Conservation (phyloP, 345 rosid species). For the Kernera saxatilis region DNA sequence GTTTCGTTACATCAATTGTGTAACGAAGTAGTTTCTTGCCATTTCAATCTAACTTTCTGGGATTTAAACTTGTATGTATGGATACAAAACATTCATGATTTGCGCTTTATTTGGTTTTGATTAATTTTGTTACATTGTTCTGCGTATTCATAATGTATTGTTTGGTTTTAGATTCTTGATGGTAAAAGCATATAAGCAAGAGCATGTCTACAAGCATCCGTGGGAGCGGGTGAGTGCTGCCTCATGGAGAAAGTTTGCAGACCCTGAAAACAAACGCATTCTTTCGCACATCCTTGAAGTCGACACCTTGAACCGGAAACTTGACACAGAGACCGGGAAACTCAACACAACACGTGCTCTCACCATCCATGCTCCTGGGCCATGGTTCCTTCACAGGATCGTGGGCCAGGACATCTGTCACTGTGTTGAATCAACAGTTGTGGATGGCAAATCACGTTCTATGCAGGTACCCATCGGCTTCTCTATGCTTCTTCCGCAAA, state of each 20-base stretch:
- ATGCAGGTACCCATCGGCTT: conserved; percentile 38
- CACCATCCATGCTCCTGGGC: conserved; percentile 85
- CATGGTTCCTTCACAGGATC: conserved; percentile 82
- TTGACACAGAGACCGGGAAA: conserved; percentile 61
- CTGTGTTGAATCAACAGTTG: conserved; percentile 83
- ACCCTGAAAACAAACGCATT: conserved; percentile 84
- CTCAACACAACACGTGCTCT: conserved; percentile 86
- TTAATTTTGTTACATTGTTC: not conserved
- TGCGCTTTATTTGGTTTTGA: not conserved
- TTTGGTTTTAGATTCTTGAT: conserved; percentile 28
- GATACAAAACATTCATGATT: not conserved
- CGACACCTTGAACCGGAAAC: conserved; percentile 70
- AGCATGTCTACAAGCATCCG: conserved; percentile 91
- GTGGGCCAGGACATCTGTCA: conserved; percentile 94
- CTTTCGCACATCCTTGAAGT: conserved; percentile 79
- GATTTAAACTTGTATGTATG: not conserved
- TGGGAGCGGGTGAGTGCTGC: conserved; percentile 99
- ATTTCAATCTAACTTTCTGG: not conserved
- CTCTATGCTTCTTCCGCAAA: not conserved
- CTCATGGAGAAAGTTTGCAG: conserved; percentile 95
- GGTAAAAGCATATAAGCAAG: conserved; percentile 83
- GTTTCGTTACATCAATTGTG: not conserved
- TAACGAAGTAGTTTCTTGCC: not conserved
- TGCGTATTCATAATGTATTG: not conserved
- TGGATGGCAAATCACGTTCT: conserved; percentile 67